Percentiles rank a stretch among this genome's conserved stretches.
Conservation (phyloP, 208 protist species). For the Leishmania braziliensis region DNA sequence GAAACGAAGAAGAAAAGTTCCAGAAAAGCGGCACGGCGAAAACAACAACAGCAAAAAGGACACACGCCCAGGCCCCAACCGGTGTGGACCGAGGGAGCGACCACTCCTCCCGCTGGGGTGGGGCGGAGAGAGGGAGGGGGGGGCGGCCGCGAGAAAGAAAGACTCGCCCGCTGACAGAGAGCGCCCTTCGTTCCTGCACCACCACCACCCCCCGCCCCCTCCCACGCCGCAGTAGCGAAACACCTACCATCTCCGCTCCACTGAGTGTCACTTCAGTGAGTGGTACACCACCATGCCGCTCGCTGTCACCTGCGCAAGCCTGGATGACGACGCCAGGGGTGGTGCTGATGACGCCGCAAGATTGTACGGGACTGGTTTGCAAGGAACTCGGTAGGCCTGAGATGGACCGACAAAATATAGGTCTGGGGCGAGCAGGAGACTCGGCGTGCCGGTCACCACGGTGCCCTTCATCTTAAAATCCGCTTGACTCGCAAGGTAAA, state of each 20-base stretch:
- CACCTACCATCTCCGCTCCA: too few species aligned
- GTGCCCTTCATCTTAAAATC: constrained; percentile 56
- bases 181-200: background rate
- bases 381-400: constrained; percentile 53
- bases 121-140: background rate
- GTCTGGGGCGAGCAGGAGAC: constrained; percentile 71
- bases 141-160: background rate
- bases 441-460: constrained; percentile 56
- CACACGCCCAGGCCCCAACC: background rate
- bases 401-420: constrained; percentile 56
- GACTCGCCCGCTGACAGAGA: background rate
- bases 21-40: background rate
- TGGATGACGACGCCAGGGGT: constrained; percentile 16
- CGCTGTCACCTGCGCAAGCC: constrained; percentile 56
- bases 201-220: too few species aligned
- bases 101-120: background rate
- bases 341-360: constrained; percentile 20
- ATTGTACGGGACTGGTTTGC: constrained; percentile 75
- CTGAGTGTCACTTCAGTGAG: constrained; percentile 8
- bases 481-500: constrained; percentile 64
- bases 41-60: background rate
- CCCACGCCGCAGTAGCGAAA: background rate
- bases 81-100: background rate
- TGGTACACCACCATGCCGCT: constrained; percentile 80
- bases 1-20: constrained; percentile 2